Evolutionary conservation across 139 green algal species (phyloP), one percentile per base, ranked within the genome.

Genomic region (Asterochloris sp.): DNA sequence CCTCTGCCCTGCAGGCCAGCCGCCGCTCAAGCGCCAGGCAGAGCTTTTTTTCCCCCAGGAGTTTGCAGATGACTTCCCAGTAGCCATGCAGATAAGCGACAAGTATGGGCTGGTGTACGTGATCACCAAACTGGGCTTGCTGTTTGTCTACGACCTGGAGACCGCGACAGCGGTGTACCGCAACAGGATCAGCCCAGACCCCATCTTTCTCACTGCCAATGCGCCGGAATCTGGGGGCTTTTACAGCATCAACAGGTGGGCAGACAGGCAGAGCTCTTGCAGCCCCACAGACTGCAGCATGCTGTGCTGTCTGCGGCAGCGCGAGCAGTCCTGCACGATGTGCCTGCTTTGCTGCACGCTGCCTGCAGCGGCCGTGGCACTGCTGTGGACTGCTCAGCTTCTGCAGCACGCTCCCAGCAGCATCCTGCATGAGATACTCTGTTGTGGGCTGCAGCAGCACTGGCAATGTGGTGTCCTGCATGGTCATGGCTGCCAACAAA

Each of bases 41-140:
- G 97, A 99, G 89, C 93, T 99, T 15, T 99, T 99, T 86, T 99
- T 99, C 88, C 97, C 97, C 10, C 92, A 94, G 11, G 96, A 99
- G 83, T 99, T 99, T 89, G 92, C 92, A n/a, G 97, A 99, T 78
- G 97, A 99, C 87, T 99, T 99, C 82, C 97, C 97, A 10, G 97
- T 99, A 54, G 95, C 95, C 24, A 96, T 99, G 91, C 95, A 98
- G 86, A 88, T 91, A 82, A 93, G 87, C 64, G 82, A 90, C 63
- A 96, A 96, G 84, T 98, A 97, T 84, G 91, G 94, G 66, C 87
- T 98, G 83, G 89, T 97, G 16, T 99, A 99, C 80, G 94, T 99
- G 12, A 89, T 99, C 73, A 99, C 97, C 78, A 99, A 99, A 91
- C 91, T 98, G 23, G 97, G 97, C 78, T 90, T 99, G 86, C 82